Base-by-base conservation (phyloP, 192 early-diverging fungal genomes). In the Tieghemiomyces parasiticus region DNA sequence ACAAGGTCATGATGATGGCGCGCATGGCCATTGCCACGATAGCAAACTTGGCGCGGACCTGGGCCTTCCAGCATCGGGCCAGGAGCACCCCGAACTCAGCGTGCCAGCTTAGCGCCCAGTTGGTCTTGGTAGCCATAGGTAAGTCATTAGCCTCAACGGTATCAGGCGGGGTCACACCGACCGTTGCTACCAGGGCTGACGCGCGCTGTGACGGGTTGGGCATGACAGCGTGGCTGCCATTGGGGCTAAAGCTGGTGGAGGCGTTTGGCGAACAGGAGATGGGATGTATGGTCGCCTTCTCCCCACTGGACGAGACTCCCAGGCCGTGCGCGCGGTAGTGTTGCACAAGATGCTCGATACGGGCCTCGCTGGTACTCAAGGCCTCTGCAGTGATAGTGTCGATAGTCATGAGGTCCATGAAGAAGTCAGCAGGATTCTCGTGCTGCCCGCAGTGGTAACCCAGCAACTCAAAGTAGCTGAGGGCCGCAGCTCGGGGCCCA, bases 381-480 rank as follows among this genome's bases (percentile, higher is more conserved):
- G 66, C 46, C 61, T 78, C 74, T 0, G 67, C 62, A 60, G 64
- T 68, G 49, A 68, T 68, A 63, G 77, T 70, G 65, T 78, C 70
- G 52, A 76, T 63, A 16, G 72, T 80, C 72, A 77, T 73, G 31
- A 85, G 61, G 50, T 86, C 79, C 55, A 89, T 61, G 59, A 85
- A 70, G 64, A 79, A 79, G 61, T 89, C 87, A 28, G 87, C 85
- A 0, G 85, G 75, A 61, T 87, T 86, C 70, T 83, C 84, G 60
- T 78, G 72, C 62, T 72, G 48, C 10, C 85, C 85, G 67, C 86
- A 88, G 44, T 80, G 82, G 32, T 68, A 65, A 29, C 79, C 84
- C 20, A 71, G 59, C 22, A 35, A 38, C 29, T 66, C 70, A 65
- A 83, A 79, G 59, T 76, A 78, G 29, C 61, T 50, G 60, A 72